These are phyloP conservation scores for Calonectria multiphialidica DNA, from an alignment of 2,329 filamentous ascomycete species.

Conservation along the genomic window DNA sequence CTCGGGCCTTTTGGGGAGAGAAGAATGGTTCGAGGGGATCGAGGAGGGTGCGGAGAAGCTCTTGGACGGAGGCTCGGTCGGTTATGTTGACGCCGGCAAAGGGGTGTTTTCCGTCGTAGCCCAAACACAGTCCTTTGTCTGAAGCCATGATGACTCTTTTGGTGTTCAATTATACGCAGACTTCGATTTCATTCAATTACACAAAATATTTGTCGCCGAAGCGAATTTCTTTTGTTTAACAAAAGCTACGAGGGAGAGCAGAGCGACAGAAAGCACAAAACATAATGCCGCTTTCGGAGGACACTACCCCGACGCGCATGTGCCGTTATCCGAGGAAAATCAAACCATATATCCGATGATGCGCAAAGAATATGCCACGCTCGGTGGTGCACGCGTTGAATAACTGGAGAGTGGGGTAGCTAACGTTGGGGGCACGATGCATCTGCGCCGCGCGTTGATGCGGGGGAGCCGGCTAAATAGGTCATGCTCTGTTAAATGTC, in stretches of 20 bases:
- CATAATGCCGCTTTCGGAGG: not conserved
- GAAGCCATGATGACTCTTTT: constrained; percentile 31
- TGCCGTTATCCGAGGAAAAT: not conserved
- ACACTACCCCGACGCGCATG: constrained; percentile 1
- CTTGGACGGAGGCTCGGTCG: constrained; percentile 68
- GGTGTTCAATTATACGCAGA: not conserved
- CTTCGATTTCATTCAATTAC: not conserved
- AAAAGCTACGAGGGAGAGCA: not conserved
- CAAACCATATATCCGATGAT: constrained; percentile 3
- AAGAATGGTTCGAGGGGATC: constrained; percentile 80
- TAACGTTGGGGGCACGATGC: not conserved
- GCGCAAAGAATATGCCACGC: not conserved
- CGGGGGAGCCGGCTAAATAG: constrained; percentile 8
- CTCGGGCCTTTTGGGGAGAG: constrained; percentile 73
- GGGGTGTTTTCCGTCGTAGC: constrained; percentile 66
- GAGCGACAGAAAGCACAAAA: not conserved
- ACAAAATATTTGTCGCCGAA: not conserved
- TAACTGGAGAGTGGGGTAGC: not conserved
- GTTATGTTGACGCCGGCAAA: constrained; percentile 65
- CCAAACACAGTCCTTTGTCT: constrained; percentile 52
- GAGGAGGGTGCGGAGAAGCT: constrained; percentile 72
- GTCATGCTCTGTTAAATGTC: not conserved
- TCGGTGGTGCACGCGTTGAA: not conserved
- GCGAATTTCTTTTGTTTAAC: too few species aligned
- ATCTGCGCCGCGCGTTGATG: not conserved